Conservation (phyloP, 768 basidiomycete genomes). For the Asterophora lycoperdoides region DNA sequence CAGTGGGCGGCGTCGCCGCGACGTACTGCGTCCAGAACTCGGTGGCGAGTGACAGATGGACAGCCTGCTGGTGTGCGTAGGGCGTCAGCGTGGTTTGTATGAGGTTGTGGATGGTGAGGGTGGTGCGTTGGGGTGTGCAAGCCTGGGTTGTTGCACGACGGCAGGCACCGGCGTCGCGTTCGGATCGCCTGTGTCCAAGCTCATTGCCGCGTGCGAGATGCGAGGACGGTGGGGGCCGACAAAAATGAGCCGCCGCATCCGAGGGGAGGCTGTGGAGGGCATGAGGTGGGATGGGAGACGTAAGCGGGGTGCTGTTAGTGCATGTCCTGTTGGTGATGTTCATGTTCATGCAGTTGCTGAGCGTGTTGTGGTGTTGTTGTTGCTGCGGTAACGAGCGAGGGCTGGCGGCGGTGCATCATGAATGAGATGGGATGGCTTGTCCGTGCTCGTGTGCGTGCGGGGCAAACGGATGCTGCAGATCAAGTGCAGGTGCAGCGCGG, state of each 20-base stretch:
- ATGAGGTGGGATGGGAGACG: neutral
- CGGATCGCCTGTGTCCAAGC: constrained; percentile 10
- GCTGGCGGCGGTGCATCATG: constrained; percentile 19
- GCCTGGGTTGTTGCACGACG: no score
- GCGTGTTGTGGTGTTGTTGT: no score
- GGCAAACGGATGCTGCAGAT: neutral
- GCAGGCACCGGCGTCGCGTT: constrained; percentile 27
- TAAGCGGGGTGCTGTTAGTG: constrained; percentile 4
- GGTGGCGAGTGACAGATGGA: constrained; percentile 37
- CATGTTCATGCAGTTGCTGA: neutral
- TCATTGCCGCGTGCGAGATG: constrained; percentile 32
- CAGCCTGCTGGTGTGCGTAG: constrained; percentile 23
- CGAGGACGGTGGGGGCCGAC: constrained; percentile 59
- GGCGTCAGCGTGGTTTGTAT: no score
- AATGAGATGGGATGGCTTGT: neutral
- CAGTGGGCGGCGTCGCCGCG: constrained; percentile 4
- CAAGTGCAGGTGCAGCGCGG: no score
- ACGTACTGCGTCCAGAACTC: constrained; percentile 77
- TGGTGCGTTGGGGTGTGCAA: constrained; percentile 20
- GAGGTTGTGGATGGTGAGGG: no score
- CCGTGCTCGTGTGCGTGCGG: neutral
- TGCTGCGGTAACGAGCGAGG: constrained; percentile 21
- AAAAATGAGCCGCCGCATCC: constrained; percentile 41
- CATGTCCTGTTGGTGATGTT: no score
- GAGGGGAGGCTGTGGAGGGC: neutral